These are phyloP conservation scores for Cladosporium sp. DNA, from an alignment of 2,329 filamentous ascomycete species.

Conservation along the genomic window DNA sequence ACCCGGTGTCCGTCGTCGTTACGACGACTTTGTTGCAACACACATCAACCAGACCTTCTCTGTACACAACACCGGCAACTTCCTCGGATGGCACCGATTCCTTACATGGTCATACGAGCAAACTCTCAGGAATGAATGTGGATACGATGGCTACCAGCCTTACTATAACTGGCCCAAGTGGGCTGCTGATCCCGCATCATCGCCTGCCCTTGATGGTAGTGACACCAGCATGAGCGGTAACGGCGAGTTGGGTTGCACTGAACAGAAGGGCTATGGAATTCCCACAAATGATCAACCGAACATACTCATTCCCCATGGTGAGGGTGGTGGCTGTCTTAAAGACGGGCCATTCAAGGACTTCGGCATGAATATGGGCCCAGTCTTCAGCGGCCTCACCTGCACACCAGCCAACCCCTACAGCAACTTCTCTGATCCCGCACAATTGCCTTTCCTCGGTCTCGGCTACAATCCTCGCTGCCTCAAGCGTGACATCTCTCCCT, in stretches of 20 bases:
- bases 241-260: slow-evolving; percentile 17
- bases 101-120: slow-evolving; percentile 41
- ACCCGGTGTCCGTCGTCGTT: slow-evolving; percentile 27
- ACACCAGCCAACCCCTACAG: not conserved
- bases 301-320: slow-evolving; percentile 35
- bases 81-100: slow-evolving; percentile 42
- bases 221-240: slow-evolving; percentile 37
- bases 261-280: slow-evolving; percentile 13
- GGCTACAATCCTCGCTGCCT: slow-evolving; percentile 35
- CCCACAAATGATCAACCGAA: slow-evolving; percentile 11
- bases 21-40: slow-evolving; percentile 28
- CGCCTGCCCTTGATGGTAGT: slow-evolving; percentile 54
- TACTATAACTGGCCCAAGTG: slow-evolving; percentile 50
- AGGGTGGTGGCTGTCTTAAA: slow-evolving; percentile 52
- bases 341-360: slow-evolving; percentile 49
- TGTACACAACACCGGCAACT: slow-evolving; percentile 27
- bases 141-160: slow-evolving; percentile 40
- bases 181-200: slow-evolving; percentile 40
- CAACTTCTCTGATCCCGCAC: slow-evolving; percentile 3
- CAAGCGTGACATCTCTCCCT: slow-evolving; percentile 33
- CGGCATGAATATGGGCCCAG: slow-evolving; percentile 46
- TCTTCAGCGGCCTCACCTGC: slow-evolving; percentile 22
- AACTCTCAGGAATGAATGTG: slow-evolving; percentile 41
- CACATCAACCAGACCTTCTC: slow-evolving; percentile 26
- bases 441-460: slow-evolving; percentile 24